Conservation (phyloP, 306 rosid species). For the Glycine soja region DNA sequence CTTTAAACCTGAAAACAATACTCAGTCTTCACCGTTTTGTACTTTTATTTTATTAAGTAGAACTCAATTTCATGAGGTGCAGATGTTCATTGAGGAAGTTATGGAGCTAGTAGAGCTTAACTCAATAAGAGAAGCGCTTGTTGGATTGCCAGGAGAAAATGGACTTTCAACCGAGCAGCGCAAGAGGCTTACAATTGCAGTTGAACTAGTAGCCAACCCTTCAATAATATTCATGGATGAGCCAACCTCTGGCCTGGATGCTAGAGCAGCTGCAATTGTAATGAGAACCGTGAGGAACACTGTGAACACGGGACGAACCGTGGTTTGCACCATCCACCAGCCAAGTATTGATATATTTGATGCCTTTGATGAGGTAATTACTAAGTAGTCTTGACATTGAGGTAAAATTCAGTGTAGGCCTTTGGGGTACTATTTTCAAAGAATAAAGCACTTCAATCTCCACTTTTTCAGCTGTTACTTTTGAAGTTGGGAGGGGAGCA, state of each 20-base stretch:
- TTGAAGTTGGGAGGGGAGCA: conserved; percentile 87
- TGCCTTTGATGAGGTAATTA: conserved; percentile 88
- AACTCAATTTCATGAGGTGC: conserved; percentile 27
- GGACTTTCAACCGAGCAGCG: conserved; percentile 91
- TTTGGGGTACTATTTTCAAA: conserved; percentile 1
- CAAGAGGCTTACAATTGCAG: conserved; percentile 85
- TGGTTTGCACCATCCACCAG: conserved; percentile 96
- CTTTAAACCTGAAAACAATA: neutral
- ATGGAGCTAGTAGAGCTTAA: conserved; percentile 92
- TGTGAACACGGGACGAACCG: conserved; percentile 88
- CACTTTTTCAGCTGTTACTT: conserved; percentile 69
- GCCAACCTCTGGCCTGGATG: conserved; percentile 97
- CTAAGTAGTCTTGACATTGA: neutral
- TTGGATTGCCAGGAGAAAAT: conserved; percentile 79
- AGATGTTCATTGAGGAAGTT: conserved; percentile 93
- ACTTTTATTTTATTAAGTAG: neutral
- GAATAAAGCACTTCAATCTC: conserved; percentile 4
- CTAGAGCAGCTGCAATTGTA: conserved; percentile 94
- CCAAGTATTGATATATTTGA: conserved; percentile 97
- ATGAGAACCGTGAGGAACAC: conserved; percentile 98
- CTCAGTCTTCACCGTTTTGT: too few relatives aligned
- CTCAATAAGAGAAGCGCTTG: conserved; percentile 73
- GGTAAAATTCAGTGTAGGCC: neutral
- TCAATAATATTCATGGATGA: conserved; percentile 98
- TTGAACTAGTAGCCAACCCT: conserved; percentile 96